Evolutionary conservation across 228 moss, liverwort and hornwort species (phyloP).

Genomic region (Sphagnum fallax): DNA sequence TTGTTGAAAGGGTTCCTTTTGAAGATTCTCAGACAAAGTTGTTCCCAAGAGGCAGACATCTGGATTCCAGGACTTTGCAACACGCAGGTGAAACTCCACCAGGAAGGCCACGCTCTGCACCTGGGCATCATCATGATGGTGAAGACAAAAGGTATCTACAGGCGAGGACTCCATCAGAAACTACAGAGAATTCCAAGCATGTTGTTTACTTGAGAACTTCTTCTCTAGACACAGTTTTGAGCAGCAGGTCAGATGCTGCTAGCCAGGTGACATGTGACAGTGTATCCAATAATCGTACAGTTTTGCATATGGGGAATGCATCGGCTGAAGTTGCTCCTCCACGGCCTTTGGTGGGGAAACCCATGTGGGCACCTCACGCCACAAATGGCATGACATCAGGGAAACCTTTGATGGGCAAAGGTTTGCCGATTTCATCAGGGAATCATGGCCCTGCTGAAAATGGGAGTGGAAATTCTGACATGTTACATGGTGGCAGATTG

Average conservation of each 20-base stretch:
- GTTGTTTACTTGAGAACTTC: conserved; percentile 25
- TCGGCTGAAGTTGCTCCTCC: no score
- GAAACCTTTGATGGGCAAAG: conserved; percentile 26
- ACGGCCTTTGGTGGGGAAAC: conserved; percentile 13
- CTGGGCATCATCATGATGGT: conserved; percentile 23
- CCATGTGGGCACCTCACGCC: conserved; percentile 45
- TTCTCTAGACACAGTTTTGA: conserved; percentile 11
- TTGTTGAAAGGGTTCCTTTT: conserved; percentile 18
- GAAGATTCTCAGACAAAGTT: conserved; percentile 24
- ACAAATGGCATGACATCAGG: conserved; percentile 13
- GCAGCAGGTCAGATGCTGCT: no score
- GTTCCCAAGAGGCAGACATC: conserved; percentile 29
- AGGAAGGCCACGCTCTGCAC: conserved; percentile 34
- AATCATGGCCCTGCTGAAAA: conserved; percentile 20
- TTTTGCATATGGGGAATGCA: no score
- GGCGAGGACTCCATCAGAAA: conserved; percentile 22
- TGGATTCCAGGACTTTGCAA: conserved; percentile 24
- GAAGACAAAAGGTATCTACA: conserved; percentile 52
- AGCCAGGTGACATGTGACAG: no score
- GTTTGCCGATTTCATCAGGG: conserved; percentile 8
- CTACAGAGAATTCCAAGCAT: conserved; percentile 27
- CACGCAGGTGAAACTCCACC: conserved; percentile 32
- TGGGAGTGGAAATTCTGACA: conserved; percentile 38
- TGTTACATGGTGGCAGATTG: conserved; percentile 17
- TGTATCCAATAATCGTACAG: no score